These are phyloP conservation scores for Fraxinus americana DNA, from an alignment of 257 asterid genomes.

Conservation along the genomic window DNA sequence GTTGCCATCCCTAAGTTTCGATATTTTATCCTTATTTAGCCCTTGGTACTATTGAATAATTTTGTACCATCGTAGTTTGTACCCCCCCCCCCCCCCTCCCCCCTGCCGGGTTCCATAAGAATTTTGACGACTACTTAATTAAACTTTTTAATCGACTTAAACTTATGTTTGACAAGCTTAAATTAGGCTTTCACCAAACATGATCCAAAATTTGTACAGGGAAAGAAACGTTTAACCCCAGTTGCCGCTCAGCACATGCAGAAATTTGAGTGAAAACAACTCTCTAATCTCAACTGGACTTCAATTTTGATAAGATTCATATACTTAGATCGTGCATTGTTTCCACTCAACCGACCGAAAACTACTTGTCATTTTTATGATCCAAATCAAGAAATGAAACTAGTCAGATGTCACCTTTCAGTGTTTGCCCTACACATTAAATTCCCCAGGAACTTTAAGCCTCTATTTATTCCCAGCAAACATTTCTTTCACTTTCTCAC, in stretches of 20 bases:
- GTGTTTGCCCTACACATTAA: conserved; percentile 29
- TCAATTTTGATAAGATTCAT: background rate
- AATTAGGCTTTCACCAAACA: too few relatives aligned
- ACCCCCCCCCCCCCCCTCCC: too few relatives aligned
- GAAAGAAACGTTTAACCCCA: too few relatives aligned
- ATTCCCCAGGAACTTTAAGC: conserved; percentile 13
- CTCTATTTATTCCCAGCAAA: conserved; percentile 66
- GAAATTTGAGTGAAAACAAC: conserved; percentile 11
- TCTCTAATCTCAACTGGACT: background rate
- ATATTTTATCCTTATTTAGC: too few relatives aligned
- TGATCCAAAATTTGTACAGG: too few relatives aligned
- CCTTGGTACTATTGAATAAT: too few relatives aligned
- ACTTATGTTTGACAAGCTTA: too few relatives aligned
- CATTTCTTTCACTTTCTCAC: conserved; percentile 43
- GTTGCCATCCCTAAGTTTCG: too few relatives aligned
- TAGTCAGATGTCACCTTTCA: conserved; percentile 42
- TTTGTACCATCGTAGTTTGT: too few relatives aligned
- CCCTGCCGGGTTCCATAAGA: too few relatives aligned
- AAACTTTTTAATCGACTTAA: too few relatives aligned
- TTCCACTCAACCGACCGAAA: conserved; percentile 3
- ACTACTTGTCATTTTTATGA: conserved; percentile 31
- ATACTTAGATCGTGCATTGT: conserved; percentile 1
- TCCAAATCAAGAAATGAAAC: conserved; percentile 43
- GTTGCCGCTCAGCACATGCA: background rate
- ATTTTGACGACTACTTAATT: too few relatives aligned